Conservation (phyloP, 2,329 filamentous ascomycete species). For the Paecilomyces dactylethromorphus region DNA sequence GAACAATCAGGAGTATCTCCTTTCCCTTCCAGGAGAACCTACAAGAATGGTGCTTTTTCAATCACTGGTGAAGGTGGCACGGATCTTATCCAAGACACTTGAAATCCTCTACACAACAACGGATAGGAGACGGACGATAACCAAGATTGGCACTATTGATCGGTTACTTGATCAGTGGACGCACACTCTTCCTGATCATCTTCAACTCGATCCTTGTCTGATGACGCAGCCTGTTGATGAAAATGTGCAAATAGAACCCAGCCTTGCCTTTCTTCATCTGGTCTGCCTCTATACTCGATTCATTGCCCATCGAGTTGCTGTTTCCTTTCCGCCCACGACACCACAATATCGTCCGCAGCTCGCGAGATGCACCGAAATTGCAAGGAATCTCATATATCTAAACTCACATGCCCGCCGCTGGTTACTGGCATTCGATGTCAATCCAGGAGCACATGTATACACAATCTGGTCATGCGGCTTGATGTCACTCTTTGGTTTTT, state of each 20-base stretch:
- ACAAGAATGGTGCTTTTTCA: constrained; percentile 9
- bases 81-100: constrained; percentile 7
- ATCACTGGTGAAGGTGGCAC: constrained; percentile 7
- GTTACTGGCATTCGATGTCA: constrained; percentile 5
- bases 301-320: constrained; percentile 5
- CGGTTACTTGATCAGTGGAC: constrained; percentile 8
- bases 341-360: constrained; percentile 4
- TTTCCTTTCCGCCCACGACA: constrained; percentile 4
- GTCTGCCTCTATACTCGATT: constrained; percentile 6
- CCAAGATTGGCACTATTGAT: constrained; percentile 7
- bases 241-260: constrained; percentile 1
- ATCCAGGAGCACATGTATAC: constrained; percentile 8
- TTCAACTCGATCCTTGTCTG: constrained; percentile 3
- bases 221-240: constrained; percentile 1
- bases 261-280: constrained; percentile 8
- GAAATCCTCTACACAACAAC: constrained; percentile 10
- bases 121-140: constrained; percentile 5
- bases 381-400: constrained; percentile 4
- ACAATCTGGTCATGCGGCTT: constrained; percentile 8
- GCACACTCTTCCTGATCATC: constrained; percentile 7
- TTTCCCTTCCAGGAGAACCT: constrained; percentile 7
- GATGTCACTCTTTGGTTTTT: constrained; percentile 5
- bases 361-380: constrained; percentile 1
- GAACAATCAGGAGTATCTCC: constrained; percentile 5
- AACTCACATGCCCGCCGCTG: constrained; percentile 1